A percentile compares a stretch with the other conserved stretches of the same genome.
Evolutionary conservation across 1,284 basidiomycete genomes (phyloP).

Genomic region (Neonothopanus nambi): DNA sequence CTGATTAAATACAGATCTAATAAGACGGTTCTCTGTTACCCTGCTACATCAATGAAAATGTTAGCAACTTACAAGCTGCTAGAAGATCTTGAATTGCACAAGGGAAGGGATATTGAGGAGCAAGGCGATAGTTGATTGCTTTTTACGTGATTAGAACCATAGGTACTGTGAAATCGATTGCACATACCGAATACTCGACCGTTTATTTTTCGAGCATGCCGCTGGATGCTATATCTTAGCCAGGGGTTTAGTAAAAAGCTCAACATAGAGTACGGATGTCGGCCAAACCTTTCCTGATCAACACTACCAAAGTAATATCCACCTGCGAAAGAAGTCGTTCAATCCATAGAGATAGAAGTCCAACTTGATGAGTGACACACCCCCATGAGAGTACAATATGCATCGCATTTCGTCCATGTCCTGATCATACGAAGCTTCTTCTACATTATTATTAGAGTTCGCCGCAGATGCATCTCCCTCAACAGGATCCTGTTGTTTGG

Average conservation of each 20-base stretch:
- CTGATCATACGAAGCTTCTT: slow-evolving; percentile 47
- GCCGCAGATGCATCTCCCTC: slow-evolving; percentile 20
- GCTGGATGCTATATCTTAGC: slow-evolving; percentile 71
- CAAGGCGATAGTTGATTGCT: slow-evolving; percentile 89
- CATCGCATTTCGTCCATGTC: slow-evolving; percentile 87
- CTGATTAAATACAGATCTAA: slow-evolving; percentile 53
- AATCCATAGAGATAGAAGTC: background rate
- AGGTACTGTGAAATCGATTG: background rate
- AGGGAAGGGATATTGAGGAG: slow-evolving; percentile 96
- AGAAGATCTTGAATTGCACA: slow-evolving; percentile 89
- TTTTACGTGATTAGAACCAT: slow-evolving; percentile 16
- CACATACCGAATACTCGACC: slow-evolving; percentile 80
- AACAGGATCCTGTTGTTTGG: slow-evolving; percentile 19
- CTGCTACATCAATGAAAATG: background rate
- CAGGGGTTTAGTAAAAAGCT: background rate
- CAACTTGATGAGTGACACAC: slow-evolving; percentile 33
- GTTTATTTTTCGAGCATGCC: slow-evolving; percentile 87
- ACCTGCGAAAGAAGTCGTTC: slow-evolving; percentile 37
- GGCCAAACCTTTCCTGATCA: slow-evolving; percentile 71
- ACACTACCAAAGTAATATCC: slow-evolving; percentile 84
- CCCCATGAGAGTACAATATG: slow-evolving; percentile 85
- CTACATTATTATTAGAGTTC: slow-evolving; percentile 24
- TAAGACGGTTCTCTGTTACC: slow-evolving; percentile 5
- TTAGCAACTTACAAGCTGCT: slow-evolving; percentile 66
- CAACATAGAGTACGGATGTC: background rate